These are phyloP conservation scores for Pleurotus platypus DNA, from an alignment of 768 basidiomycete species.

Conservation along the genomic window DNA sequence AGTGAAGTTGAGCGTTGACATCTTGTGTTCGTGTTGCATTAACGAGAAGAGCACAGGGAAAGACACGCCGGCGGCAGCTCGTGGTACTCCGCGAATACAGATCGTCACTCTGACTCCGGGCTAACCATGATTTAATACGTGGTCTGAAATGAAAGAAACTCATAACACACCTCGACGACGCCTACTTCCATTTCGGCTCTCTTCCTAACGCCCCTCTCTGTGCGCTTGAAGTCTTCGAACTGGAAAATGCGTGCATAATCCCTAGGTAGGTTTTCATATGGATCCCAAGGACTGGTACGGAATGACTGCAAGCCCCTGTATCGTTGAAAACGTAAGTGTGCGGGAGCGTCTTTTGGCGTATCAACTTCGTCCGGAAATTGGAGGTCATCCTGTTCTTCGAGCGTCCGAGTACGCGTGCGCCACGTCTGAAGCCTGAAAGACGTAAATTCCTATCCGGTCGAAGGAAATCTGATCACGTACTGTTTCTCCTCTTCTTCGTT, in stretches of 20 bases:
- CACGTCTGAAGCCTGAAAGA: constrained; percentile 59
- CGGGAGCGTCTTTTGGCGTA: constrained; percentile 82
- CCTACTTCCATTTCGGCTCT: constrained; percentile 59
- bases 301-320: constrained; percentile 91
- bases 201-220: constrained; percentile 66
- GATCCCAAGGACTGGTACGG: constrained; percentile 96
- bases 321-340: constrained; percentile 81
- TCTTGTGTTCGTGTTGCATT: constrained; percentile 94
- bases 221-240: constrained; percentile 91
- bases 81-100: constrained; percentile 71
- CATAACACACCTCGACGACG: constrained; percentile 58
- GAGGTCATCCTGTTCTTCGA: constrained; percentile 77
- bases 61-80: constrained; percentile 39
- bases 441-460: constrained; percentile 9
- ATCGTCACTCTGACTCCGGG: constrained; percentile 80
- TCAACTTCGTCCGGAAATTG: constrained; percentile 97
- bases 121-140: constrained; percentile 32
- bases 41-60: constrained; percentile 77
- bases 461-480: constrained; percentile 40
- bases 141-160: not conserved
- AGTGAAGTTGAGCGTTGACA: constrained; percentile 87
- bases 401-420: constrained; percentile 49
- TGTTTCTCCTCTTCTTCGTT: constrained; percentile 84
- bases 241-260: constrained; percentile 96
- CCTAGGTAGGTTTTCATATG: constrained; percentile 90